Evolutionary conservation across 1,284 basidiomycete genomes (phyloP), one percentile per base, ranked within the genome.

Genomic region (Malassezia obtusa): DNA sequence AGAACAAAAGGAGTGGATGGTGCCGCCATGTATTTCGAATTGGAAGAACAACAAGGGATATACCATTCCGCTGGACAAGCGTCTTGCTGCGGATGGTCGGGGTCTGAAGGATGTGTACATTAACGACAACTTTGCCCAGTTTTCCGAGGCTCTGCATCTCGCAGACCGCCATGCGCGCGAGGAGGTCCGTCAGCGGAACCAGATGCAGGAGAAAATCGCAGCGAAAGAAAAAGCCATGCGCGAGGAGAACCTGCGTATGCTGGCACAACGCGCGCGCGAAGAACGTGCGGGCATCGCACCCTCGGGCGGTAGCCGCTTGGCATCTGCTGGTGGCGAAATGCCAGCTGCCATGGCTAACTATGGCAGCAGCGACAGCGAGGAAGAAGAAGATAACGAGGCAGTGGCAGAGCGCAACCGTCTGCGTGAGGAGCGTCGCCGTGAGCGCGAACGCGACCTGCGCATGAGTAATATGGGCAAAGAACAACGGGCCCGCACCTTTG

Each of bases 31-130:
- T 76, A 95, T 99, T 60, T 95, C 90, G 30, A 99, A 98, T 77
- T 99, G 94, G 94, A 99, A 99, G 80, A 99, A 99, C 79, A 96
- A 98, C 83, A 96, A 96, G 77, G 94, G 94, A 80, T 98, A 92
- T 77, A 98, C 92, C 5, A 96, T 98, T 65, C 91, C 94, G 25
- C 80, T 98, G 22, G 94, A 98, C 76, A 98, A 99, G 78, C 88
- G 94, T 65, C 79, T 99, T 44, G 94, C 94, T 19, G 92, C 94
- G 11, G 92, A 98, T 75, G 94, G 92, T 14, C 83, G 92, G 64
- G 91, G 92, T 49, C 79, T 99, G 38, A 92, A 98, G 76, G 94
- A 99, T 75, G 90, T 96, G 59, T 86, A 90, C 72, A 98, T 99
- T 75, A 98, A 98, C 70, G 94, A 99, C 76, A 91, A 92, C 76